Evolutionary conservation across 176 grass and related monocot species (phyloP), one percentile per base, ranked within the genome.

Genomic region (Oryza brachyantha): DNA sequence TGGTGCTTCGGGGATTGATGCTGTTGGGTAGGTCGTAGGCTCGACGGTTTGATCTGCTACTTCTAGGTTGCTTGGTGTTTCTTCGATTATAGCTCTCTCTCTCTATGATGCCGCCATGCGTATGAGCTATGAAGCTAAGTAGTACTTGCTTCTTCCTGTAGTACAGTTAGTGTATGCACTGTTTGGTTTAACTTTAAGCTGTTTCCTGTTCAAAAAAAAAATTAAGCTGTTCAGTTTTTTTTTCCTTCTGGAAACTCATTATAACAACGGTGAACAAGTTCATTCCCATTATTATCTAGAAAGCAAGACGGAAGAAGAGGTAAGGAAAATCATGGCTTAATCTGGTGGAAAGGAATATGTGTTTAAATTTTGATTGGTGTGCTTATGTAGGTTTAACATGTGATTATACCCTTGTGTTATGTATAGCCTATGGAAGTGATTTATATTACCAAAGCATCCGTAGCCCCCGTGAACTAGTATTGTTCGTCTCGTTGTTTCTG

Each of bases 161-260:
- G 8, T 28, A 17, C 57, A 81, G 36, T 70, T 78, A 78, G 66
- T 25, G 48, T 29, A 61, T 84, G 74, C 16, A 61, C 45, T 38
- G n/a, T 70, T 70, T 29, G 7, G 29, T 77, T 43, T n/a, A 66
- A 2, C 36, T 22, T 68, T 77, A 32, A 48, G 37, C 36, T 37
- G 39, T 27, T 48, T n/a, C n/a, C n/a, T n/a, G n/a, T n/a, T n/a
- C n/a, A n/a, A n/a, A n/a, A n/a, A n/a, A n/a, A n/a, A n/a, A n/a
- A n/a, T 68, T 77, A 32, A 48, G 37, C 36, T 37, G 39, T 27
- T 48, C 50, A 16, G 22, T n/a, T 52, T 52, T 10, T 32, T 50
- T 69, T 31, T 6, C 4, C 4, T 32, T 32, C 4, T 26, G 13
- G 14, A 37, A 12, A 26, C n/a, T 35, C 29, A 50, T 8, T n/a